Base-by-base conservation (phyloP, 148 eudicot species). In the Pouteria glomerata region DNA sequence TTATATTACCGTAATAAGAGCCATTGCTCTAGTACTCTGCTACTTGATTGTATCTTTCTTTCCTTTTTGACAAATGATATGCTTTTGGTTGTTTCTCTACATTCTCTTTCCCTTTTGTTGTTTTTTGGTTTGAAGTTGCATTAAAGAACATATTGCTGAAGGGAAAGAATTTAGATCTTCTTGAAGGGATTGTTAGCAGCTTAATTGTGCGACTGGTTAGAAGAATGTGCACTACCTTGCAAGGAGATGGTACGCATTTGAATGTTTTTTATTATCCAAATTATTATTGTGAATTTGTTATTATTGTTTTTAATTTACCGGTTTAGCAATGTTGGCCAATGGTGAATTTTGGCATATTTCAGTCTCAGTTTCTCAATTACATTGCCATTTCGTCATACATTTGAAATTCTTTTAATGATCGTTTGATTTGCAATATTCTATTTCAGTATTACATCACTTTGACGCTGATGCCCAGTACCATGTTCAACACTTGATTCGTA, bases 401-500 rank as follows among this genome's bases (percentile, higher is more conserved):
- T 66, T 73, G 44, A 5, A 60, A 35, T 4, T 41, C 27, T 10
- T 3, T 51, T 58, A 35, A 42, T 33, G 19, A 45, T 51, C 63
- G 44, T 58, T 33, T 64, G 48, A 42, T 70, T 53, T 6, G 34
- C 1, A 7, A 19, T 37, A 29, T 51, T 29, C 34, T 67, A 31
- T 78, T 78, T 55, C 86, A 89, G 93, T 78, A 48, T 63, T 73
- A 39, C 67, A 76, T 48, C 80, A 85, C 56, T 35, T 57, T 63
- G 87, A 79, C 65, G 62, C 61, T 73, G 84, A 80, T 75, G 76
- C 74, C 62, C 86, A 81, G 63, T 77, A 70, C 59, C 71, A 79
- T 75, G 73, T 88, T 78, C 98, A 93, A 73, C 94, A 93, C 67
- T 71, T 88, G 56, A 66, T 88, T 60, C 86, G 88, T 67, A 91